Base-by-base conservation (phyloP, 2,329 filamentous ascomycete genomes). In the Arachnopeziza araneosa region DNA sequence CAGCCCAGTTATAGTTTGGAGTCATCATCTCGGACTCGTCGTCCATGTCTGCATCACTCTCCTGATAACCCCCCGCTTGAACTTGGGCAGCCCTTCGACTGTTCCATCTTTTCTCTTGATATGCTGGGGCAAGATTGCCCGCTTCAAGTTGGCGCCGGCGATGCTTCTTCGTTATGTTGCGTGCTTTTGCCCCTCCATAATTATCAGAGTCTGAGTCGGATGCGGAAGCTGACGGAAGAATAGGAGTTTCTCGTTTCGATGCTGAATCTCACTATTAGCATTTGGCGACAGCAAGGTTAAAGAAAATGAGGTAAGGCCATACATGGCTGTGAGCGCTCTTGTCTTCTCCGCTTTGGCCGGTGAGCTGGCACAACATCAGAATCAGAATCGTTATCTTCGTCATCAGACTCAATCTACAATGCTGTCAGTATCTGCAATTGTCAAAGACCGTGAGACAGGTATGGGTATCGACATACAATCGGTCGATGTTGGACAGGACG, bases 101-200 rank as follows among this genome's bases (percentile, higher is more conserved):
- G 7, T 93, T 96, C 83, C 96, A 97, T 65, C 93, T 89, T 71
- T 96, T 90, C 76, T 96, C 93, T 60, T 84, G 83, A 68, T 88
- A 83, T 5, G 86, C 80, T 8, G 89, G 82, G 50, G 84, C 82
- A 14, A 85, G 83, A 68, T 87, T 81, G 54, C 79, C 83, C 24
- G 86, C 82, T 71, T 91, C 83, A 60, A 87, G 80, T 71, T 89
- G 84, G 62, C 88, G 86, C 58, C 88, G 89, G 63, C 88, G 89
- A 61, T 91, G 90, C 73, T 91, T 93, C 76, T 93, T 95, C 65
- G 83, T 86, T 50, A 80, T 75, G 59, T 80, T 86, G 68, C 86
- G 88, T 61, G 84, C 85, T 60, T 88, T 87, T 63, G 89, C 84
- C 63, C 88, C 89, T 55, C 91, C 91, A 71, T 96, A 96, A 52